Percentiles rank a stretch among this genome's conserved stretches.
Evolutionary conservation across 305 asterid genomes (phyloP).

Genomic region (Fraxinus sp.): DNA sequence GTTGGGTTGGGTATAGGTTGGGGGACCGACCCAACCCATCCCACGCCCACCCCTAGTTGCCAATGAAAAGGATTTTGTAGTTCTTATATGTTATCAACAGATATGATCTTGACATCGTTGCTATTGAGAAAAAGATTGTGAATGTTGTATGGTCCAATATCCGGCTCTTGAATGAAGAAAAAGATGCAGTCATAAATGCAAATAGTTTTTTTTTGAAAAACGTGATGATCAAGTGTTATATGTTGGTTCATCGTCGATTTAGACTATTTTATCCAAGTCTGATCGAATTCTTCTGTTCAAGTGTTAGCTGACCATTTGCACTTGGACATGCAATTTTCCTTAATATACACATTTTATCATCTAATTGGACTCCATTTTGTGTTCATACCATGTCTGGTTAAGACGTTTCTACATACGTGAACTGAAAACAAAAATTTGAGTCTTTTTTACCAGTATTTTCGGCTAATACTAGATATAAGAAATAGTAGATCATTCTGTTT

Average conservation of each 20-base stretch:
- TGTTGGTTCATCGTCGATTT: not conserved
- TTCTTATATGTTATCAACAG: no score
- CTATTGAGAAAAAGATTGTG: not conserved
- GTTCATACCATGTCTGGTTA: not conserved
- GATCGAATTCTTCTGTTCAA: not conserved
- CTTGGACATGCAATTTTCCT: not conserved
- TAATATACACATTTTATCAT: not conserved
- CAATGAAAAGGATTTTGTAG: not conserved
- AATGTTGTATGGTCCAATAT: not conserved
- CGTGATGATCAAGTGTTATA: not conserved
- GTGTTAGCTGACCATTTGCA: not conserved
- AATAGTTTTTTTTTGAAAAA: not conserved
- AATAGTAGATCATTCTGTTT: no score
- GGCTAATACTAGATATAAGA: not conserved
- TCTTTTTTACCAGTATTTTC: not conserved
- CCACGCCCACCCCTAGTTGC: no score
- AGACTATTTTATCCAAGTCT: not conserved
- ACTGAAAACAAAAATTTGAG: not conserved
- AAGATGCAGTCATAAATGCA: not conserved
- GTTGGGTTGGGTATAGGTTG: no score
- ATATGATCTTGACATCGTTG: not conserved
- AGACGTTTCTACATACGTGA: not conserved
- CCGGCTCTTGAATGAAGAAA: not conserved
- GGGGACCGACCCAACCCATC: no score
- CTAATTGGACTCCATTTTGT: not conserved